A percentile compares a stretch with the other conserved stretches of the same genome.
Conservation (phyloP, 495 filamentous ascomycete genomes). For the Penicillium pancosmium region DNA sequence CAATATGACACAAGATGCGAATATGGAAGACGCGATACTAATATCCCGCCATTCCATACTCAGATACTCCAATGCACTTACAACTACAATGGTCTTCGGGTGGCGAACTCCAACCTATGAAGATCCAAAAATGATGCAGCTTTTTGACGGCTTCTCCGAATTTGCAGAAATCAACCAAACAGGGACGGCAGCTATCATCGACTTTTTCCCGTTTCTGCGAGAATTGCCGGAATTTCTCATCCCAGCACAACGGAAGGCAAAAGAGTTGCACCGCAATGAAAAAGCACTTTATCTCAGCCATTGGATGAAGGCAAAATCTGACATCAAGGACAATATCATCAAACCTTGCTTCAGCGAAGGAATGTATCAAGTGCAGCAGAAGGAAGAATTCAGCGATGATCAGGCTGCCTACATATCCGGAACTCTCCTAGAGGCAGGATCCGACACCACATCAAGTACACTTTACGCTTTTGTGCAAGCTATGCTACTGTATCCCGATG, state of each 20-base stretch:
- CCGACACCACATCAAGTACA: constrained; percentile 43
- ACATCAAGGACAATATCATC: constrained; percentile 30
- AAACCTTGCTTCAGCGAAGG: constrained; percentile 33
- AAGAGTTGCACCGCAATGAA: constrained; percentile 39
- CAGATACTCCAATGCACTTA: constrained; percentile 56
- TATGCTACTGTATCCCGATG: constrained; percentile 45
- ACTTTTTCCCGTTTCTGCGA: constrained; percentile 35
- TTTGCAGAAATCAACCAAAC: constrained; percentile 47
- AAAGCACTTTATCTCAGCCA: constrained; percentile 38
- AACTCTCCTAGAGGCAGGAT: constrained; percentile 47
- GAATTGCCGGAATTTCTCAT: constrained; percentile 31
- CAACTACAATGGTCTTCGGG: constrained; percentile 59
- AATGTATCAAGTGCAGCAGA: constrained; percentile 42
- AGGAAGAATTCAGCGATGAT: constrained; percentile 33
- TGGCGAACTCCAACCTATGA: constrained; percentile 51
- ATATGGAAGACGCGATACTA: neutral
- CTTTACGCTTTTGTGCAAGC: constrained; percentile 46
- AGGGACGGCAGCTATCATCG: constrained; percentile 37
- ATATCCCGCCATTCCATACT: neutral
- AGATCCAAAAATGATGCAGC: constrained; percentile 53
- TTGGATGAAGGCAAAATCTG: constrained; percentile 41
- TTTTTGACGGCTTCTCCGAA: constrained; percentile 55
- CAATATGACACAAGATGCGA: neutral
- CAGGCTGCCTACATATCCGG: constrained; percentile 45
- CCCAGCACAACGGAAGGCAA: constrained; percentile 34